Conservation (phyloP, 768 basidiomycete genomes). For the Agrocybe praecox region DNA sequence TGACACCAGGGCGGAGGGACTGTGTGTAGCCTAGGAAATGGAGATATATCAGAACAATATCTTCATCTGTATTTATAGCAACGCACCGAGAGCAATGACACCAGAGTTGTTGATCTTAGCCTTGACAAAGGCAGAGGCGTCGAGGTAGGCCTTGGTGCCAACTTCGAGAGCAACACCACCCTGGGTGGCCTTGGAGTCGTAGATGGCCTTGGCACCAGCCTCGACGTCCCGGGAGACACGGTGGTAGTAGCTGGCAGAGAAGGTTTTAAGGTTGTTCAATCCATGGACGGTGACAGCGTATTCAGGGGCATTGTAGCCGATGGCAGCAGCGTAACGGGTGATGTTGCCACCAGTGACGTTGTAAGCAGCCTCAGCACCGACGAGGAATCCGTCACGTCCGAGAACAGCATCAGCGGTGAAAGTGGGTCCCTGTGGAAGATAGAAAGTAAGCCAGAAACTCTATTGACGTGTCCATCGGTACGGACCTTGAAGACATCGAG, state of each 20-base stretch:
- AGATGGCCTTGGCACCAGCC: slow-evolving; percentile 95
- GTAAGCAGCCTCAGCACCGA: slow-evolving; percentile 96
- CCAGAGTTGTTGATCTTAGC: slow-evolving; percentile 98
- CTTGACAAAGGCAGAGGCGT: slow-evolving; percentile 91
- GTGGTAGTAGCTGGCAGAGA: slow-evolving; percentile 98
- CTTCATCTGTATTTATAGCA: neutral
- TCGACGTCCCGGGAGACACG: slow-evolving; percentile 89
- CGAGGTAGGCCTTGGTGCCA: slow-evolving; percentile 91
- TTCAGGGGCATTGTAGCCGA: slow-evolving; percentile 96
- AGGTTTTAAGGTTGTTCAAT: slow-evolving; percentile 91
- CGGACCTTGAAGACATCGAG: slow-evolving; percentile 94
- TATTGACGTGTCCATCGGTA: slow-evolving; percentile 5
- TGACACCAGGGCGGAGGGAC: slow-evolving; percentile 90
- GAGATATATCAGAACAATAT: neutral
- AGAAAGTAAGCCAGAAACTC: slow-evolving; percentile 6
- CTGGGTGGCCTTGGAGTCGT: slow-evolving; percentile 90
- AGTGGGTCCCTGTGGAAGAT: slow-evolving; percentile 76
- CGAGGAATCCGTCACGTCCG: slow-evolving; percentile 96
- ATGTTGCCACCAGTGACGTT: slow-evolving; percentile 94
- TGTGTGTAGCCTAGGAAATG: slow-evolving; percentile 80
- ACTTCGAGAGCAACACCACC: slow-evolving; percentile 91
- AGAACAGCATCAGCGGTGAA: slow-evolving; percentile 96
- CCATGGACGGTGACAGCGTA: slow-evolving; percentile 94
- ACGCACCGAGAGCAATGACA: slow-evolving; percentile 79
- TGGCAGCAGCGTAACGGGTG: slow-evolving; percentile 87